Base-by-base conservation (phyloP, 495 filamentous ascomycete species). In the Penicillium longicatenatum region DNA sequence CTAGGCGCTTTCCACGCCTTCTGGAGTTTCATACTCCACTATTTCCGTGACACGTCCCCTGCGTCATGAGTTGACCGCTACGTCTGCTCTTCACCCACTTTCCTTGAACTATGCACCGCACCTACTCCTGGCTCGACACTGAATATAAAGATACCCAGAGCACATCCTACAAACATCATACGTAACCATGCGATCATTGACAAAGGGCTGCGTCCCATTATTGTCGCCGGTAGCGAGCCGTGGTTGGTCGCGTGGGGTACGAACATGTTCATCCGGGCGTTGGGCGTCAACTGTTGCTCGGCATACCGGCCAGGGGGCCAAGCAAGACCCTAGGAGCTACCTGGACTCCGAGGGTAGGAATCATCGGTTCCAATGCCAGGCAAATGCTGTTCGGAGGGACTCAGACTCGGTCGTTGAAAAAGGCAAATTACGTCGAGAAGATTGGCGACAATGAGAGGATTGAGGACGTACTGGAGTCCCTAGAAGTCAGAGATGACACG, bases 1-100 rank as follows among this genome's bases (percentile, higher is more conserved):
- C 55, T 54, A 52, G 42, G 45, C 50, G 11, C 14, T 22, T 30
- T 50, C 42, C 21, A 43, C 30, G 17, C 30, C 30, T 1, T 53
- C 26, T 7, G 5, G 6, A 52, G 50, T 24, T 43, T 17, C 19
- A 21, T 17, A 45, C 30, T 42, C 43, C 50, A 52, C 57, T 44
- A 43, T 39, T 48, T 5, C 9, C 54, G 24, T 21, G 26, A 55
- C 46, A 60, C 60, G 52, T 57, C 55, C 9, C 41, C 35, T 66
- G 64, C 66, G 66, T 69, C 66, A 69, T 69, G 64, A 33, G 50
- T 45, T 62, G 56, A 60, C 24, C 48, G 21, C 46, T 48, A 17
- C 31, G 31, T 35, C 10, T 26, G 4, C 45, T 17, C 14, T 30
- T 11, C 44, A n/a, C 26, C 7, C 16, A 41, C 16, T 31, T 9